Percentiles rank a stretch among this genome's conserved stretches.
phyloP scores from a whole-genome alignment of 805 yeast genomes.

The Isabelozyma rhagii region DNA sequence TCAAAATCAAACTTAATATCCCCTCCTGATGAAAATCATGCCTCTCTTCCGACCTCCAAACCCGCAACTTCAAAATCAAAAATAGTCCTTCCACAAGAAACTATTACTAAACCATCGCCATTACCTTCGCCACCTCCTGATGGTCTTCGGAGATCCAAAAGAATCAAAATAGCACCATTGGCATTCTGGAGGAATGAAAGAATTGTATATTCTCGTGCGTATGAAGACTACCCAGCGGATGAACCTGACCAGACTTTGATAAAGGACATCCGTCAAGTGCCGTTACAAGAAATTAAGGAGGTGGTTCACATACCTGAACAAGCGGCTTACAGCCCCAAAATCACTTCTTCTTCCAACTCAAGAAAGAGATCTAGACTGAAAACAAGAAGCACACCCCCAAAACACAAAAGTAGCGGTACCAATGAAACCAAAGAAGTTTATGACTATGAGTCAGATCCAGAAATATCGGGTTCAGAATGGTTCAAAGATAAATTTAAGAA shows the following conservation, averaged over 20 bases:
- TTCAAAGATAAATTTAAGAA: slow-evolving; percentile 37
- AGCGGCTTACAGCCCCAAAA: background rate
- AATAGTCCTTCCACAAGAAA: slow-evolving; percentile 6
- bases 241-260: slow-evolving; percentile 43
- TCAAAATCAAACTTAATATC: background rate
- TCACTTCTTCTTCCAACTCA: slow-evolving; percentile 2
- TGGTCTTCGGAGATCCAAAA: slow-evolving; percentile 58
- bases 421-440: slow-evolving; percentile 7
- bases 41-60: background rate
- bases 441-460: slow-evolving; percentile 38
- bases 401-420: slow-evolving; percentile 4
- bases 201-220: slow-evolving; percentile 50
- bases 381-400: slow-evolving; percentile 8
- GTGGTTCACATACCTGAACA: slow-evolving; percentile 50
- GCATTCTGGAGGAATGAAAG: slow-evolving; percentile 85
- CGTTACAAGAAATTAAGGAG: slow-evolving; percentile 55
- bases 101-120: slow-evolving; percentile 23
- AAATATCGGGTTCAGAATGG: slow-evolving; percentile 54
- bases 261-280: slow-evolving; percentile 33
- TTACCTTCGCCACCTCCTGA: slow-evolving; percentile 45
- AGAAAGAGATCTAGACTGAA: slow-evolving; percentile 16
- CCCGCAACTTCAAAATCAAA: background rate
- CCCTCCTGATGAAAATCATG: slow-evolving; percentile 3
- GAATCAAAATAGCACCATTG: slow-evolving; percentile 67
- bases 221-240: slow-evolving; percentile 24